Conservation (phyloP, 1,284 basidiomycete species). For the Sporisorium graminicola region DNA sequence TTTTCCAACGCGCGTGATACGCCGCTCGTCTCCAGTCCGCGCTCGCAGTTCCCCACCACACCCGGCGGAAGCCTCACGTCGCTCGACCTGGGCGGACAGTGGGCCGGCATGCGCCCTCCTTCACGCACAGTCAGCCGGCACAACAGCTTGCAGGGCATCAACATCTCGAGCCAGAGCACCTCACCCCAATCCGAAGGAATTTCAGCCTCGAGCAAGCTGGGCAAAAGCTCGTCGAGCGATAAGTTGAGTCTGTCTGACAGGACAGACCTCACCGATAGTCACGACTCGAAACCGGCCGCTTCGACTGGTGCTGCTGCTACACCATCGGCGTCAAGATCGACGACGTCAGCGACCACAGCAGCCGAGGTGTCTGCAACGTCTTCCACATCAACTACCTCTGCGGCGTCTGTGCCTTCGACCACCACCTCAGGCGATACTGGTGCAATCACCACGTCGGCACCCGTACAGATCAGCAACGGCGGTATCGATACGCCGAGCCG, state of each 20-base stretch:
- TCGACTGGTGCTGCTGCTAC: constrained; percentile 4
- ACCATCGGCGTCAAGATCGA: constrained; percentile 13
- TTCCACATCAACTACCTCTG: constrained; percentile 10
- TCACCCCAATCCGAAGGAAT: constrained; percentile 42
- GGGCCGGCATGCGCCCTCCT: constrained; percentile 52
- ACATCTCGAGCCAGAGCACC: constrained; percentile 27
- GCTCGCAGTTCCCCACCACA: constrained; percentile 35
- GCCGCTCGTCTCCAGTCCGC: constrained; percentile 62
- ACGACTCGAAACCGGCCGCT: constrained; percentile 10
- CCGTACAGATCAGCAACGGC: constrained; percentile 30
- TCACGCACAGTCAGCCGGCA: constrained; percentile 46
- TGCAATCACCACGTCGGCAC: constrained; percentile 25
- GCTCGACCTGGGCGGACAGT: constrained; percentile 48
- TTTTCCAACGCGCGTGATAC: constrained; percentile 68
- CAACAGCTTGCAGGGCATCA: constrained; percentile 52
- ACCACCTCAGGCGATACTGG: constrained; percentile 2
- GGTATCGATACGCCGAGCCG: constrained; percentile 51
- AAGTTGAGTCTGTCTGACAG: constrained; percentile 31
- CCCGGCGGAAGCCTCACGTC: constrained; percentile 38
- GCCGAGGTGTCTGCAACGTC: not conserved
- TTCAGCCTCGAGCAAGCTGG: constrained; percentile 20
- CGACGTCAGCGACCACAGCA: constrained; percentile 11
- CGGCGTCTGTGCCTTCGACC: constrained; percentile 12
- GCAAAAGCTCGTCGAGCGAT: constrained; percentile 41
- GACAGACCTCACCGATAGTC: constrained; percentile 5